Evolutionary conservation across 1,284 basidiomycete species (phyloP), one percentile per base, ranked within the genome.

Genomic region (Exobasidium rhododendri): DNA sequence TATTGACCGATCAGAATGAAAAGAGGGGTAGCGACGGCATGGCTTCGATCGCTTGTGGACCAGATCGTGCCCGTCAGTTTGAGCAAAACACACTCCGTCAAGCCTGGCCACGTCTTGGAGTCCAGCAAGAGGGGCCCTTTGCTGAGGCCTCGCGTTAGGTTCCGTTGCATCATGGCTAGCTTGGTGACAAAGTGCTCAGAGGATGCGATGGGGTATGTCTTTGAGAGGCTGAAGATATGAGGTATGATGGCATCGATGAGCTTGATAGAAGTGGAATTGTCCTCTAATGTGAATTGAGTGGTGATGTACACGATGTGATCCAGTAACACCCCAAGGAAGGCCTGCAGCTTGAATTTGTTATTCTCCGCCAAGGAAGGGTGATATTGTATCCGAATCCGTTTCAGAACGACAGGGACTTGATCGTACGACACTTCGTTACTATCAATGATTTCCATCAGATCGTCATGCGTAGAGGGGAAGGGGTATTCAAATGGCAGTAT

Each of bases 1-100:
- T 97, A 98, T 58, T 93, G 89, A 0, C 89, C 91, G 82, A 97
- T 90, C 52, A 98, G 85, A 24, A 97, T 81, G 52, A 91, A 85
- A 0, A 93, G 85, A 0, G 94, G 92, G 0, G 91, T 89, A 24
- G 91, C 83, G 53, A 98, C 92, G 0, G 88, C 86, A 79, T 99
- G 94, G 61, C 88, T 89, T 81, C 93, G 86, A 81, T 98, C 96
- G 77, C 91, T 94, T 0, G 94, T 94, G 0, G 94, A 90, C 93
- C 93, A 98, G 22, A 91, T 82, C 3, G 85, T 81, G 2, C 91
- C 92, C 56, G 91, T 85, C 40, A 93, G 80, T 31, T 93, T 87
- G 26, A 98, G 83, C 6, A 99, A 82, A 0, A 86, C 84, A 35
- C 98, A 83, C 79, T 98, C 96, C 2, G 92, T 83, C 1, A 88